Base-by-base conservation (phyloP, 1,284 basidiomycete species). In the Ustilago sp. region DNA sequence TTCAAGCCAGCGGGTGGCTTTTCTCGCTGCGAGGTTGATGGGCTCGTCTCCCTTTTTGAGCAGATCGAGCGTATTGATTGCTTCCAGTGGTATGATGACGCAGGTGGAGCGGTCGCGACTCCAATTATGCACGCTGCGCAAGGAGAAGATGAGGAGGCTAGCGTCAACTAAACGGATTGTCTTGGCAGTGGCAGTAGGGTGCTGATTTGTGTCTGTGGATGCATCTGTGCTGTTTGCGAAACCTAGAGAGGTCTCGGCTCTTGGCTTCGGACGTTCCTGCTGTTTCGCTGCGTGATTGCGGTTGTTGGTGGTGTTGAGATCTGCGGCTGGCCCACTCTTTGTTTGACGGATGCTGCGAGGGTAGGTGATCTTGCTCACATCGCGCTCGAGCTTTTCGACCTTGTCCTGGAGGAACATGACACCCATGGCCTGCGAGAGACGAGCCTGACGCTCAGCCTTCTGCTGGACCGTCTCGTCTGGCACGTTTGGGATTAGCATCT, bases 11-110 rank as follows among this genome's bases (percentile, higher is more conserved):
- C 93, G 91, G 17, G 92, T 93, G 15, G 93, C 93, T 0, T 91
- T 90, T 43, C 93, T 91, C 4, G 94, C 94, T 15, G 92, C 91
- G 78, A 92, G 90, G 0, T 94, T 93, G 23, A 94, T 89, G 0
- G 90, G 87, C 38, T 89, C 91, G 0, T 91, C 91, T 1, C 94
- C 94, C 85, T 95, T 96, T 89, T 97, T 97, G 79, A 96, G 90
- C 6, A 95, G 88, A 85, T 97, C 94, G n/a, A 97, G 90, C 0
- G 94, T 96, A 83, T 94, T 94, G 36, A 96, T 89, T 6, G 92
- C 94, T 90, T 96, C 94, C 28, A 93, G 89, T 1, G 94, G 94
- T 45, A 97, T 88, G 65, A 97, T 90, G 63, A 95, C 83, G 63
- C 92, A 84, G 86, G 93, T 90, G 77, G 91, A 87, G 36, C 91